Percentiles rank a stretch among this genome's conserved stretches.
Conservation (phyloP, 2,329 filamentous ascomycete genomes). For the Emergomyces orientalis region DNA sequence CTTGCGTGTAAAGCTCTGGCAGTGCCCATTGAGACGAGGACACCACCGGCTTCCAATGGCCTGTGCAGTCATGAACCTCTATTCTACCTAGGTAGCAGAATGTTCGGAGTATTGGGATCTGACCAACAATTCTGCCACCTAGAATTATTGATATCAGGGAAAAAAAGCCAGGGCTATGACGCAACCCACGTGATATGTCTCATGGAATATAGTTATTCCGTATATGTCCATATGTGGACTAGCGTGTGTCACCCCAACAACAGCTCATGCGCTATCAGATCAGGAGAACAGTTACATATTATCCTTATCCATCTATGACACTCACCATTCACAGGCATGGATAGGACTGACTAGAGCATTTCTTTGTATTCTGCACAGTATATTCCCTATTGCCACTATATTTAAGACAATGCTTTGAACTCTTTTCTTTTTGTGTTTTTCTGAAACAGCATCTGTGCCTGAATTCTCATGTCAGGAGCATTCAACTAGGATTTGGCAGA, state of each 20-base stretch:
- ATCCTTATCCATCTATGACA: neutral
- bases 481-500: neutral
- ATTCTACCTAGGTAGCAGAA: neutral
- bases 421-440: neutral
- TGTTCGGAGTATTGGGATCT: neutral
- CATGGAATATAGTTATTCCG: neutral
- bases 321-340: too few species aligned
- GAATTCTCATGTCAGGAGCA: neutral
- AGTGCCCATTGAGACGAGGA: constrained; percentile 27
- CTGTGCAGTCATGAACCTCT: constrained; percentile 5
- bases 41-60: constrained; percentile 15
- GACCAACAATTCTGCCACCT: neutral
- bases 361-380: neutral
- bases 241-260: neutral
- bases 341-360: neutral
- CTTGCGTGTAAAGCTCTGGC: constrained; percentile 25
- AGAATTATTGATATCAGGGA: neutral
- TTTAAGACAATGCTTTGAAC: neutral
- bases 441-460: neutral
- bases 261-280: neutral
- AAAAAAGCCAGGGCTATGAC: neutral
- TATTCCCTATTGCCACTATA: neutral
- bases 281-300: neutral
- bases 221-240: neutral
- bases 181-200: neutral